phyloP scores from a whole-genome alignment of 2,329 filamentous ascomycete species.

The Xylaria digitata region DNA sequence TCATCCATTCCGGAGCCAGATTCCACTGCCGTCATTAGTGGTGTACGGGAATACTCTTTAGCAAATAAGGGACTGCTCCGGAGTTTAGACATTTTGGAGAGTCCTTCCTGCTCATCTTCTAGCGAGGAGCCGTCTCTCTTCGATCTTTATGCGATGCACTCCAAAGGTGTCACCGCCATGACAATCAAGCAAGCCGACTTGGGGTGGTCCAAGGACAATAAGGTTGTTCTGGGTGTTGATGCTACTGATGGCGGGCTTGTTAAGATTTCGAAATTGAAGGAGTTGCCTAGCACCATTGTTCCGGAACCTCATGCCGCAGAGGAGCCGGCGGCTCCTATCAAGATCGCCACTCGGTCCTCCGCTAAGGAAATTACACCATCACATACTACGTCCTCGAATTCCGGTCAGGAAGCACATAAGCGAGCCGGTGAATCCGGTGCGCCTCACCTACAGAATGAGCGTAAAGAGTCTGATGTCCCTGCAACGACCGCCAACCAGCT shows the following conservation, averaged over 20 bases:
- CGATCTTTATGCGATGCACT: conserved; percentile 97
- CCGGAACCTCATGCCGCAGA: conserved; percentile 59
- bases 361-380: conserved; percentile 47
- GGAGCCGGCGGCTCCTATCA: conserved; percentile 50
- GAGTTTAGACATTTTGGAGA: conserved; percentile 88
- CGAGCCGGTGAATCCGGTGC: conserved; percentile 43
- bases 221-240: conserved; percentile 82
- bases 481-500: conserved; percentile 46
- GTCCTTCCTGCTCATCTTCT: conserved; percentile 71
- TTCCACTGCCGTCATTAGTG: conserved; percentile 96
- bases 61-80: conserved; percentile 85
- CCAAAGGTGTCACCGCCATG: conserved; percentile 92
- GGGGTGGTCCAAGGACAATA: conserved; percentile 91
- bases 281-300: conserved; percentile 60
- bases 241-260: conserved; percentile 80
- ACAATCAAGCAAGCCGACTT: conserved; percentile 88
- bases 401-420: conserved; percentile 44
- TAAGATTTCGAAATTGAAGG: conserved; percentile 76
- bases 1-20: conserved; percentile 83
- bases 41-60: conserved; percentile 94
- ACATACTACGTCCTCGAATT: conserved; percentile 37
- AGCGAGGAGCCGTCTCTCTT: conserved; percentile 81
- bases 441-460: conserved; percentile 44
- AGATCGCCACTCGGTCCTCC: conserved; percentile 42
- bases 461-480: conserved; percentile 46